Base-by-base conservation (phyloP, 1,139 yeast genomes). In the Blastobotrys arbuscula region DNA sequence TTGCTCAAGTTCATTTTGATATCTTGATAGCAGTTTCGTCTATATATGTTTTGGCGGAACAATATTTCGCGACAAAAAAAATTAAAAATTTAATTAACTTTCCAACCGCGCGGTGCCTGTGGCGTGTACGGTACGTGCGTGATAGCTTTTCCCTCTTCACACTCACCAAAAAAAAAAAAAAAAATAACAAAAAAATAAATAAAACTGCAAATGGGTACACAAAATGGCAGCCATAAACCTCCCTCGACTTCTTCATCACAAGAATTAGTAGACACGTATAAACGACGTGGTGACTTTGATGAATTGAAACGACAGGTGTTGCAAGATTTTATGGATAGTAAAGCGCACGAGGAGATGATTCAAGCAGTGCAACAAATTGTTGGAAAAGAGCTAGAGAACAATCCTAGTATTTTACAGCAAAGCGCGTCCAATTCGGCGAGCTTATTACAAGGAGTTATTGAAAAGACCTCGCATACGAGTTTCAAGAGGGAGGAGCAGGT, bases 201-300 rank as follows among this genome's bases (percentile, higher is more conserved):
- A 33, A 15, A 33, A 16, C 9, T 16, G 10, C 4, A 7, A 36
- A 36, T 9, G 26, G 15, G 39, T 10, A 36, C n/a, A 16, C 16
- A 36, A 36, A 19, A 36, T 19, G 21, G 13, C 5, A 16, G 39
- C n/a, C n/a, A 35, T 6, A 19, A 19, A 15, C 13, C 35, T 26
- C 31, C 31, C n/a, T n/a, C n/a, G n/a, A 31, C 39, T 7, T 13
- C 20, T 6, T 39, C 43, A 13, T 34, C 20, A 8, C 21, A 35
- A 12, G 46, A 43, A 7, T 44, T 59, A 30, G 58, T 59, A 12
- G 54, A 59, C 20, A 58, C 52, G 50, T 63, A 63, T 53, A 65
- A 65, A 45, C 55, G 64, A 12, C 53, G 59, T 15, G 69, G 69
- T 6, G 51, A 56, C 24, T 62, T 65, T 44, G 69, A 65, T 44